Conservation (phyloP, 257 asterid species). For the Plantago elongata region DNA sequence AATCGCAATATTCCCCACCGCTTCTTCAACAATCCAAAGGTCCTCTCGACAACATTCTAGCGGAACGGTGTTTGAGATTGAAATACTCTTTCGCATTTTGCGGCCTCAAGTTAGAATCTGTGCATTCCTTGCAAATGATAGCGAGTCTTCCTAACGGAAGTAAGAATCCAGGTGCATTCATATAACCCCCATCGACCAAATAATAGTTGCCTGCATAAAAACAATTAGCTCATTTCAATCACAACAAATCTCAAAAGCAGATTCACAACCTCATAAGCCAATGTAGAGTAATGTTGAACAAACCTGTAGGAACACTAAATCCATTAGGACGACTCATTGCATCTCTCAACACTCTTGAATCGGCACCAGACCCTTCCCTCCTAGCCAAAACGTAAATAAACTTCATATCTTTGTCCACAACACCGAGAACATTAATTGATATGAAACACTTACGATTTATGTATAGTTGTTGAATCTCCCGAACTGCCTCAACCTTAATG, state of each 20-base stretch:
- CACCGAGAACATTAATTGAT: not conserved
- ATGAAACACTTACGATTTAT: constrained; percentile 1
- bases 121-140: not conserved
- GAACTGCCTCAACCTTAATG: not conserved
- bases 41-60: not conserved
- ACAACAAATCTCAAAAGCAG: too few relatives aligned
- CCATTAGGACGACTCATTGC: not conserved
- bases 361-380: not conserved
- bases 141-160: not conserved
- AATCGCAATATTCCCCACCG: not conserved
- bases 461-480: not conserved
- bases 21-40: not conserved
- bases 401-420: not conserved
- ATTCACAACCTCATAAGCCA: not conserved
- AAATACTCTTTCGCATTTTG: not conserved
- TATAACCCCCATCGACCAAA: constrained; percentile 4
- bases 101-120: not conserved
- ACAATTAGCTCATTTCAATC: too few relatives aligned
- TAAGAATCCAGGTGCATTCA: not conserved
- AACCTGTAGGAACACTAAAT: not conserved
- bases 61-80: not conserved
- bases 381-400: constrained; percentile 1
- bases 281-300: too few relatives aligned
- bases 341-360: not conserved
- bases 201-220: constrained; percentile 7